Percentiles rank a stretch among this genome's conserved stretches.
Evolutionary conservation across 495 filamentous ascomycete genomes (phyloP).

Genomic region (Tuber borchii): DNA sequence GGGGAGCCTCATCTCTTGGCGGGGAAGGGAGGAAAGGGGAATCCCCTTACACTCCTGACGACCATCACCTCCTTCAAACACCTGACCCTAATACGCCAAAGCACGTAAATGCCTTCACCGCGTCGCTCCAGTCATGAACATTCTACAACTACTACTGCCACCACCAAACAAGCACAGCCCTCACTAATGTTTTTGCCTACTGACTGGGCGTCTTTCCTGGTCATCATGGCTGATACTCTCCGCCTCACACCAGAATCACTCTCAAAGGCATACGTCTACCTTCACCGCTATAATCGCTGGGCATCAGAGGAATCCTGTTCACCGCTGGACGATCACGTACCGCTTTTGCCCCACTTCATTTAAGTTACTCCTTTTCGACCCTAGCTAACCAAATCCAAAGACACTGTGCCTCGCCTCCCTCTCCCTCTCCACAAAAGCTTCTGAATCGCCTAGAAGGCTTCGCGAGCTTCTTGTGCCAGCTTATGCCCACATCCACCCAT

Average conservation of each 20-base stretch:
- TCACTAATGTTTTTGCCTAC: conserved; percentile 25
- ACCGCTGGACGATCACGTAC: conserved; percentile 40
- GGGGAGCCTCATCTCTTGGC: conserved; percentile 31
- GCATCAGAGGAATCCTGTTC: conserved; percentile 10
- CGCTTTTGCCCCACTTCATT: conserved; percentile 4
- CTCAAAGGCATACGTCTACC: conserved; percentile 47
- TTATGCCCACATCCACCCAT: conserved; percentile 44
- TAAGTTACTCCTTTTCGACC: conserved; percentile 12
- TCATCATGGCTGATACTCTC: conserved; percentile 44
- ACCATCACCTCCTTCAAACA: not conserved
- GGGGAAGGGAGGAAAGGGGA: not conserved
- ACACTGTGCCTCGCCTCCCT: conserved; percentile 46
- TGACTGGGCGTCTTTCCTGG: conserved; percentile 42
- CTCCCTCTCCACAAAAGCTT: conserved; percentile 46
- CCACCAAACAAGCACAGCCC: conserved; percentile 1
- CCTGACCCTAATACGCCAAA: conserved; percentile 5
- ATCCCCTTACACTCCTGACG: too few relatives aligned
- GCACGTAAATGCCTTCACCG: conserved; percentile 22
- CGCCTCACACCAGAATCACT: conserved; percentile 46
- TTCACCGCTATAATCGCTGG: conserved; percentile 45
- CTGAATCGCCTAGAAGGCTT: conserved; percentile 47
- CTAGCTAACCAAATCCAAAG: conserved; percentile 28
- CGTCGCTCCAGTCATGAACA: conserved; percentile 16
- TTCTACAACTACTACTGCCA: conserved; percentile 7
- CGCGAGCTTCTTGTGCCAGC: conserved; percentile 47